Evolutionary conservation across 805 yeast species (phyloP), one percentile per base, ranked within the genome.

Genomic region (Saturnispora zaruensis): DNA sequence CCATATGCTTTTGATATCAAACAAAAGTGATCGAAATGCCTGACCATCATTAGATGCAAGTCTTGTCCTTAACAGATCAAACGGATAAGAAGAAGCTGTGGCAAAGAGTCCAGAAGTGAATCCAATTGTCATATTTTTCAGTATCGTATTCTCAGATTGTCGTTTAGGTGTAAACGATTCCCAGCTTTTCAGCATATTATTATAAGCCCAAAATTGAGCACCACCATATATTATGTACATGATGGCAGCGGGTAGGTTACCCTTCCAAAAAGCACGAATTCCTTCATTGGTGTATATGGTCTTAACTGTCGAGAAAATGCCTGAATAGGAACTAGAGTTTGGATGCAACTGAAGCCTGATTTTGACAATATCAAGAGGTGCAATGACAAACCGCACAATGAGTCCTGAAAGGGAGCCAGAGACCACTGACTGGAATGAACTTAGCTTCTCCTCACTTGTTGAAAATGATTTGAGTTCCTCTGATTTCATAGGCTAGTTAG

Each of bases 211-310:
- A 66, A 93, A 93, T 64, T 93, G 98, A 0, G 78, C 68, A 0
- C 87, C 87, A 11, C 98, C 96, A 59, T 91, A 93, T 9, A 85
- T 56, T 13, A 91, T 69, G 60, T 93, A 93, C 80, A 93, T 77
- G 36, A 81, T 64, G 55, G 88, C 88, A 0, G 98, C 99, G 0
- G 99, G 96, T 0, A 87, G 74, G 62, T 93, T 93, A 0, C 99
- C 99, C 63, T 89, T 90, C 98, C 98, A 93, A n/a, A 91, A 71
- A 0, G 88, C 91, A 3, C 65, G 53, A 0, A 82, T 40, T 5
- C 70, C 70, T 64, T 91, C 98, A 32, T 78, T 72, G 18, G 64
- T 61, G 1, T 75, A 54, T 1, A 88, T 74, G 1, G 69, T 63
- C 13, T 53, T 54, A 44, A 78, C 62, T 0, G 82, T 70, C 18